Evolutionary conservation across 2,329 filamentous ascomycete species (phyloP).

Genomic region (Penicillium sp.): DNA sequence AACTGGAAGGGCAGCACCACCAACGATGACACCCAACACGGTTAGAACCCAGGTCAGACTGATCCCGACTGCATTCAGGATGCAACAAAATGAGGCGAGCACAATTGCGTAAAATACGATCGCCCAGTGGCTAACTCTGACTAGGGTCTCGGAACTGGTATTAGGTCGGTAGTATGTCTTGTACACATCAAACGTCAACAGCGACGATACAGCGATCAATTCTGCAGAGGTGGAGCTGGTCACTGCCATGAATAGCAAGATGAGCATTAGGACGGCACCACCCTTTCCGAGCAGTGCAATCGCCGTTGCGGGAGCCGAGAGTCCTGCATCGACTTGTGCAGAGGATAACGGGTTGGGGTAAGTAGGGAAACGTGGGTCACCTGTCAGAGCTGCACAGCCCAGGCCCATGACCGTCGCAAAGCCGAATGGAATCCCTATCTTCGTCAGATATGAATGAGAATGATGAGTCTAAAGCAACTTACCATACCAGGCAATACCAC

Average conservation of each 20-base stretch:
- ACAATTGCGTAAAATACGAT: slow-evolving; percentile 53
- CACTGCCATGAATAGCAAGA: slow-evolving; percentile 42
- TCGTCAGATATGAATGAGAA: not conserved
- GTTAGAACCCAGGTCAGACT: slow-evolving; percentile 44
- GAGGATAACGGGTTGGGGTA: slow-evolving; percentile 43
- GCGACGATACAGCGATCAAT: slow-evolving; percentile 54
- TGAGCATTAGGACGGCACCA: slow-evolving; percentile 34
- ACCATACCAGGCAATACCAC: slow-evolving; percentile 37
- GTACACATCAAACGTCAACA: slow-evolving; percentile 56
- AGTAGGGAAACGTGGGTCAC: slow-evolving; percentile 51
- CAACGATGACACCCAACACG: slow-evolving; percentile 43
- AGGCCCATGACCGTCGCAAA: slow-evolving; percentile 52
- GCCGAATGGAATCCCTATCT: slow-evolving; percentile 48
- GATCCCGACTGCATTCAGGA: slow-evolving; percentile 40
- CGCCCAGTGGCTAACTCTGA: slow-evolving; percentile 52
- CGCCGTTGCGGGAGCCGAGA: slow-evolving; percentile 36
- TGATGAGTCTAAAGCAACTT: not conserved
- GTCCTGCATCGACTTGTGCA: slow-evolving; percentile 33
- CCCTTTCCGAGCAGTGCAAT: slow-evolving; percentile 40
- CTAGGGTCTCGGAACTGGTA: slow-evolving; percentile 49
- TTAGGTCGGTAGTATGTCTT: slow-evolving; percentile 49
- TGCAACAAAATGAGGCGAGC: slow-evolving; percentile 37
- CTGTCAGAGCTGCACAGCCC: slow-evolving; percentile 47
- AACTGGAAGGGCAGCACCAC: slow-evolving; percentile 40
- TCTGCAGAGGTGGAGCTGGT: slow-evolving; percentile 52